Percentiles rank a stretch among this genome's conserved stretches.
These are phyloP conservation scores for Fusarium musae DNA, from an alignment of 2,329 filamentous ascomycete species.

Conservation along the genomic window DNA sequence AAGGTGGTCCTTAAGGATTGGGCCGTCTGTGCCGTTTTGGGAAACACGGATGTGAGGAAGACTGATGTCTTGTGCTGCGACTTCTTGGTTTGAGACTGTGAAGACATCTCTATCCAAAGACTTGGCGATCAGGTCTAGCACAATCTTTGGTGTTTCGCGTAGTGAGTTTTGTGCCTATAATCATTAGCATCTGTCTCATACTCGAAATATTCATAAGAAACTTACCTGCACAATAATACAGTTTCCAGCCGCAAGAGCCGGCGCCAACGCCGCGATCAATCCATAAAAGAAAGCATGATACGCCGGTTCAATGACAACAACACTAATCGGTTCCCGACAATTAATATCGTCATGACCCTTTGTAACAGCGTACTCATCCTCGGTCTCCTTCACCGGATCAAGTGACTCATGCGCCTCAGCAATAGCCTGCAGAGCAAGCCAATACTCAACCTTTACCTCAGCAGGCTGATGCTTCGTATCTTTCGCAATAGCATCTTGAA, in stretches of 20 bases:
- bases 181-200: neutral
- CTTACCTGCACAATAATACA: constrained; percentile 32
- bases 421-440: constrained; percentile 34
- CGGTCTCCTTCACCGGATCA: constrained; percentile 16
- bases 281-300: constrained; percentile 36
- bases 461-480: constrained; percentile 27
- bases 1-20: neutral
- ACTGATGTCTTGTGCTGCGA: neutral
- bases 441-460: constrained; percentile 39
- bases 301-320: constrained; percentile 35
- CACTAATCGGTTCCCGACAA: constrained; percentile 22
- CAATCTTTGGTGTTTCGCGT: constrained; percentile 7
- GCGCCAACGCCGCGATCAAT: constrained; percentile 22
- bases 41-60: constrained; percentile 16
- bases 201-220: rapidly evolving
- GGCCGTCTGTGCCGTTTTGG: constrained; percentile 5
- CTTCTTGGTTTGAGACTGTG: neutral
- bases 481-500: constrained; percentile 34
- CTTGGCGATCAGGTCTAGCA: constrained; percentile 5
- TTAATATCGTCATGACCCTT: constrained; percentile 20
- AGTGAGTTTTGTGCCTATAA: constrained; percentile 1
- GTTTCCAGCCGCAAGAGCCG: constrained; percentile 30
- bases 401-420: constrained; percentile 23
- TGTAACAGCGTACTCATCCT: constrained; percentile 28
- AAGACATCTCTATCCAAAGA: constrained; percentile 22